phyloP scores from a whole-genome alignment of 2,329 filamentous ascomycete genomes.

The Lasiodiplodia hormozganensis region DNA sequence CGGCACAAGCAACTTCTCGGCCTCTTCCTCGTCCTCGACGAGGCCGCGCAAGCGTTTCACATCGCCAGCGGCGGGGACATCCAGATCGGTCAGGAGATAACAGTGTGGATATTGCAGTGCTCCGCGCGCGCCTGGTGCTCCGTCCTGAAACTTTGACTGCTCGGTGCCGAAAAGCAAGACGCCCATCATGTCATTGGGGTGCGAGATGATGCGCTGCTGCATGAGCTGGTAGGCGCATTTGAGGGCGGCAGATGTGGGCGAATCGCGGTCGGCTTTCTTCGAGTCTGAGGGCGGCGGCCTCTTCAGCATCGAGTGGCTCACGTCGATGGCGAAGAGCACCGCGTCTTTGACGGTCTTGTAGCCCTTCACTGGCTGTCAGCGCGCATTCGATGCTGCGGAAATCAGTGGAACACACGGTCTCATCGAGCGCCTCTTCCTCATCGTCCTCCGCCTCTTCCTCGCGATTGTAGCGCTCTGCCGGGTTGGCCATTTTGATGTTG shows the following conservation, averaged over 20 bases:
- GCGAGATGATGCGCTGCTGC: slow-evolving; percentile 98
- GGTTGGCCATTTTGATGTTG: slow-evolving; percentile 19
- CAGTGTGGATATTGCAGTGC: slow-evolving; percentile 83
- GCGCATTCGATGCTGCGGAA: not conserved
- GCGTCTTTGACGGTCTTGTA: slow-evolving; percentile 96
- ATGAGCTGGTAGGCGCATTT: slow-evolving; percentile 96
- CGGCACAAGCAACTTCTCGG: slow-evolving; percentile 72
- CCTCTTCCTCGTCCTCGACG: slow-evolving; percentile 78
- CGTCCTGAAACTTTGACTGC: slow-evolving; percentile 78
- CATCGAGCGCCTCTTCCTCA: slow-evolving; percentile 28
- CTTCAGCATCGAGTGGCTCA: slow-evolving; percentile 85
- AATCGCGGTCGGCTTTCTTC: slow-evolving; percentile 81
- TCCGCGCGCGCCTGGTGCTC: slow-evolving; percentile 63
- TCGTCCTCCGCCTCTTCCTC: slow-evolving; percentile 27
- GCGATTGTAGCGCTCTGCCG: slow-evolving; percentile 21
- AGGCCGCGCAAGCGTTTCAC: slow-evolving; percentile 80
- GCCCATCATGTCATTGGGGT: slow-evolving; percentile 96
- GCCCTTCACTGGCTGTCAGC: slow-evolving; percentile 59
- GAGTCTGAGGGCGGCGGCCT: slow-evolving; percentile 64
- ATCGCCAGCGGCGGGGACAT: slow-evolving; percentile 84
- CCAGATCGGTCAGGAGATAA: slow-evolving; percentile 87
- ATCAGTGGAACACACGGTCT: slow-evolving; percentile 21
- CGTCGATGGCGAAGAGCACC: slow-evolving; percentile 93
- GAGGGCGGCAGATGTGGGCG: slow-evolving; percentile 80
- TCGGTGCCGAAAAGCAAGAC: slow-evolving; percentile 91